Evolutionary conservation across 257 asterid genomes (phyloP).

Genomic region (Knoxia roxburghii): DNA sequence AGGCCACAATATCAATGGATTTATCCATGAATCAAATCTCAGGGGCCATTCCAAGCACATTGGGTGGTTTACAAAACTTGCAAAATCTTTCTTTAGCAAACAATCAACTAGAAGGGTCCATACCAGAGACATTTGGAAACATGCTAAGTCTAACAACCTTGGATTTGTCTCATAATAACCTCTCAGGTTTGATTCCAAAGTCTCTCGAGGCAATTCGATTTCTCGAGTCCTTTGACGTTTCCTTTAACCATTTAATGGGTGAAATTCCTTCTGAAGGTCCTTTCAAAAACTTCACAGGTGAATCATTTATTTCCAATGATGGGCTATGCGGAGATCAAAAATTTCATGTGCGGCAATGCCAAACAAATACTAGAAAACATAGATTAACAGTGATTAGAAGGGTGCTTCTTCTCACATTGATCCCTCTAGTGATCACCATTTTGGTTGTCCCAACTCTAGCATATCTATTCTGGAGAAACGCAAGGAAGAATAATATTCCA

Average conservation of each 20-base stretch:
- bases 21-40: background rate
- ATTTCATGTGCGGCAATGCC: slow-evolving; percentile 7
- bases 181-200: slow-evolving; percentile 2
- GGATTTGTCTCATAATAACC: background rate
- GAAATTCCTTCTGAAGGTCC: background rate
- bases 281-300: background rate
- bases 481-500: background rate
- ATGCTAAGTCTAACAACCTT: background rate
- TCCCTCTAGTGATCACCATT: background rate
- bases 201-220: background rate
- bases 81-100: background rate
- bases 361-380: too few species aligned
- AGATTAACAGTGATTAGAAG: background rate
- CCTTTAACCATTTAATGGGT: background rate
- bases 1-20: background rate
- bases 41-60: background rate
- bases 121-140: background rate
- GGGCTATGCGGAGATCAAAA: slow-evolving; percentile 16
- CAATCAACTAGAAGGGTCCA: background rate
- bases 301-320: slow-evolving; percentile 8
- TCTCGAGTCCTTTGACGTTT: background rate
- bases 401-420: background rate
- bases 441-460: background rate
- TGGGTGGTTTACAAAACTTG: background rate
- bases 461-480: background rate